phyloP scores from a whole-genome alignment of 306 rosid genomes.

The Vigna mungo region DNA sequence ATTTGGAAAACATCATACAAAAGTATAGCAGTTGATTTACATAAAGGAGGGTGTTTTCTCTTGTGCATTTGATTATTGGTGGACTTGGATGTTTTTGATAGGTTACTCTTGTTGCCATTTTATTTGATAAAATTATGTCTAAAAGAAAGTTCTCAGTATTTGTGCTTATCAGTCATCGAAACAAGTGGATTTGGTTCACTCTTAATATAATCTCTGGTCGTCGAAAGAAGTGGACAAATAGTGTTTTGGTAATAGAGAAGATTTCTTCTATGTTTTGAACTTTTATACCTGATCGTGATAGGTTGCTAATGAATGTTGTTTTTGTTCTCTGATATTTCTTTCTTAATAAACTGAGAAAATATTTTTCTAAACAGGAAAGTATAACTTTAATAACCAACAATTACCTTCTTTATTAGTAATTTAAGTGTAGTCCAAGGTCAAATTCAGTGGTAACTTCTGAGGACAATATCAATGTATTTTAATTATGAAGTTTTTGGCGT shows the following conservation, averaged over 20 bases:
- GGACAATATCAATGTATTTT: neutral
- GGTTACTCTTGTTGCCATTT: neutral
- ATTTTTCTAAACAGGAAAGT: neutral
- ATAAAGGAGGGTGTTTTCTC: neutral
- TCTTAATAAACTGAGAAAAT: neutral
- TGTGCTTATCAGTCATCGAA: neutral
- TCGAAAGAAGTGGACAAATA: neutral
- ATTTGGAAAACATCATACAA: neutral
- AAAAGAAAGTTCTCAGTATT: neutral
- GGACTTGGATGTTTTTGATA: neutral
- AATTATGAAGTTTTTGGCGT: neutral
- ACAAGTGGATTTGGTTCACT: neutral
- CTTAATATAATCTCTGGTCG: too few species aligned
- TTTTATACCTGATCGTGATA: neutral
- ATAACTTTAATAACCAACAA: neutral
- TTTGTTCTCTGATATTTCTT: neutral
- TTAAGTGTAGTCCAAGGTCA: neutral
- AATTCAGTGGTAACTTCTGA: neutral
- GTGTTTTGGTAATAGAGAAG: neutral
- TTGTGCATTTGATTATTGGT: constrained; percentile 18
- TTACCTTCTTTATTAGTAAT: too few species aligned
- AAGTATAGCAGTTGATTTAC: neutral
- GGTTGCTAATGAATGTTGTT: neutral
- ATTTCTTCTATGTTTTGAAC: neutral
- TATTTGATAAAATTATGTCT: constrained; percentile 2